Evolutionary conservation across 208 protist genomes (phyloP).

Genomic region (Crithidia acanthocephali): DNA sequence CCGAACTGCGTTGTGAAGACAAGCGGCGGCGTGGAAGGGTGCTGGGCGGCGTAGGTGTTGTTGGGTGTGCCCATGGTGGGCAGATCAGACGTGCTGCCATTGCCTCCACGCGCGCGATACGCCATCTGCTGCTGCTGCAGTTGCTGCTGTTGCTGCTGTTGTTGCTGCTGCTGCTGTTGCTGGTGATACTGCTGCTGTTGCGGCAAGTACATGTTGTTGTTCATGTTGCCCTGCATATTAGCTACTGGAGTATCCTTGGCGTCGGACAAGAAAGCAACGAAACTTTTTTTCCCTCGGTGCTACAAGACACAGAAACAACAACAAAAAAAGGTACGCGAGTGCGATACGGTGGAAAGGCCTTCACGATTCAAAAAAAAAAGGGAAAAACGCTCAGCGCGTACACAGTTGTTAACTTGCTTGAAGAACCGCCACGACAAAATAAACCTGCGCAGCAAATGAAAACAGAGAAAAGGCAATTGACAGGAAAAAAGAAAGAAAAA

Average conservation of each 20-base stretch:
- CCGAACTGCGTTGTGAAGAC: constrained; percentile 43
- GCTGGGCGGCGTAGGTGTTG: constrained; percentile 12
- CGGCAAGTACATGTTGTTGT: neutral
- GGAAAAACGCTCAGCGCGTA: neutral
- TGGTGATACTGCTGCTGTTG: too few relatives aligned
- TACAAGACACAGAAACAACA: too few relatives aligned
- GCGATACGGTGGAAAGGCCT: too few relatives aligned
- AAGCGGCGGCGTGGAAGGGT: constrained; percentile 39
- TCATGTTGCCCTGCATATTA: constrained; percentile 15
- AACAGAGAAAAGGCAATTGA: neutral
- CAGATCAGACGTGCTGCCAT: constrained; percentile 4
- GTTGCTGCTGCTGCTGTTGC: too few relatives aligned
- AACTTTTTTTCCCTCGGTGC: too few relatives aligned
- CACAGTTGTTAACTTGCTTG: too few relatives aligned
- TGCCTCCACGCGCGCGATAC: constrained; percentile 8
- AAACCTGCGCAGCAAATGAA: neutral
- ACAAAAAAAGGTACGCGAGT: too few relatives aligned
- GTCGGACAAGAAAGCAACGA: neutral
- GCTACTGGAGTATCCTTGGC: too few relatives aligned
- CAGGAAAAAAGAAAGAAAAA: neutral
- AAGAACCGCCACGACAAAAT: too few relatives aligned
- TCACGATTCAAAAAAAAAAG: neutral
- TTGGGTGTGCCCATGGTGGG: constrained; percentile 6
- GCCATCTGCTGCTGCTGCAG: constrained; percentile 6
- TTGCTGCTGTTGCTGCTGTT: neutral